A percentile compares a stretch with the other conserved stretches of the same genome.
phyloP scores from a whole-genome alignment of 2,329 filamentous ascomycete genomes.

The Exophiala mesophila region DNA sequence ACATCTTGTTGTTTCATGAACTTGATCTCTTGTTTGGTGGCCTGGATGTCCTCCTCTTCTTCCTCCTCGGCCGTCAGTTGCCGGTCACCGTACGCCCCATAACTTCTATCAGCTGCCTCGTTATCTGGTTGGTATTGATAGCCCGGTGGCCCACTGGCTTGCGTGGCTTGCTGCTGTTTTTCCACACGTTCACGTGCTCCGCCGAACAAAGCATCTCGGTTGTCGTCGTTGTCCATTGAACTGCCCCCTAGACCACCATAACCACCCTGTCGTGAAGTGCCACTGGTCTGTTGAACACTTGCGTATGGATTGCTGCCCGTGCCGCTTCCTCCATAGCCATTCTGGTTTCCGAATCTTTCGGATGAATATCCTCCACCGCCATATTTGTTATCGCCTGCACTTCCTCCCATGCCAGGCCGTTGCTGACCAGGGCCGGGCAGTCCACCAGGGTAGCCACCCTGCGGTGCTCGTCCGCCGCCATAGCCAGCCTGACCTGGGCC shows the following conservation, averaged over 20 bases:
- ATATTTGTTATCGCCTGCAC: conserved; percentile 19
- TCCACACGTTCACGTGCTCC: conserved; percentile 49
- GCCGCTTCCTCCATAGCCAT: conserved; percentile 45
- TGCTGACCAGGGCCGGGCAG: conserved; percentile 22
- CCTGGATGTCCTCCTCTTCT: conserved; percentile 66
- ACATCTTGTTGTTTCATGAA: conserved; percentile 75
- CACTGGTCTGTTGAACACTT: conserved; percentile 26
- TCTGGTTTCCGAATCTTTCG: conserved; percentile 42
- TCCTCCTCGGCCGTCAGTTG: conserved; percentile 79
- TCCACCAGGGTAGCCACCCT: conserved; percentile 29
- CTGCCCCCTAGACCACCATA: conserved; percentile 54
- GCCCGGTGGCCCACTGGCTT: conserved; percentile 27
- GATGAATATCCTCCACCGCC: conserved; percentile 35
- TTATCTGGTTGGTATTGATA: conserved; percentile 31
- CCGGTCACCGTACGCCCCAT: conserved; percentile 59
- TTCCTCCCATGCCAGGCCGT: conserved; percentile 14
- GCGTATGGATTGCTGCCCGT: conserved; percentile 37
- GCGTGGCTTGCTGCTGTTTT: conserved; percentile 37
- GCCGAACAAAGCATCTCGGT: conserved; percentile 56
- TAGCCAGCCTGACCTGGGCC: conserved; percentile 6
- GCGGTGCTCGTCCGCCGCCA: conserved; percentile 2
- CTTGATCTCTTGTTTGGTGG: conserved; percentile 68
- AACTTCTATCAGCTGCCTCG: conserved; percentile 34
- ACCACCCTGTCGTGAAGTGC: conserved; percentile 47
- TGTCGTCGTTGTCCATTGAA: conserved; percentile 51